These are phyloP conservation scores for Leishmania tarentolae DNA, from an alignment of 208 protist genomes.

Conservation along the genomic window DNA sequence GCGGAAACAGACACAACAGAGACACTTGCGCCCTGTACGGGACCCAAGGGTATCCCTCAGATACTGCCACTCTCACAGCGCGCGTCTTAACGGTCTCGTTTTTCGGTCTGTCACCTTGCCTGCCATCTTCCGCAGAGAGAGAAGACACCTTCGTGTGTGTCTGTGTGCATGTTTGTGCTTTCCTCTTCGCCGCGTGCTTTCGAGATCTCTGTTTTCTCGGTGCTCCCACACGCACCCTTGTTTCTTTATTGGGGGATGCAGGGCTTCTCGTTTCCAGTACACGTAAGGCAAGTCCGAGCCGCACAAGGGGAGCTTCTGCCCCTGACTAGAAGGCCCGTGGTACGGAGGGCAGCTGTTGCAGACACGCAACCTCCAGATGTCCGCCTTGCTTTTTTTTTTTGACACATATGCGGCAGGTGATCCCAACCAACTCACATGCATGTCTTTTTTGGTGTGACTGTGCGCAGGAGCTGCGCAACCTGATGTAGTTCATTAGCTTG, in stretches of 20 bases:
- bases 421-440: neutral
- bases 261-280: neutral
- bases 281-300: neutral
- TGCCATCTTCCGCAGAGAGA: neutral
- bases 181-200: neutral
- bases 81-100: neutral
- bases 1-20: neutral
- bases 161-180: neutral
- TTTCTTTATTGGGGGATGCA: neutral
- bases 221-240: no score
- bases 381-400: neutral
- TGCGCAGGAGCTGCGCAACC: neutral
- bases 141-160: neutral
- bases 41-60: neutral
- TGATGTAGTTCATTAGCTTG: no score
- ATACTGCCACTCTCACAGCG: neutral
- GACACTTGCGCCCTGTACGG: neutral
- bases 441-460: neutral
- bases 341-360: neutral
- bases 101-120: neutral
- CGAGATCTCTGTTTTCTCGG: neutral
- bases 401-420: neutral
- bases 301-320: neutral
- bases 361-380: neutral
- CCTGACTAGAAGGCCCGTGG: neutral